Percentiles rank a stretch among this genome's conserved stretches.
phyloP scores from a whole-genome alignment of 2,329 filamentous ascomycete genomes.

The Dactylellina drechsleri region DNA sequence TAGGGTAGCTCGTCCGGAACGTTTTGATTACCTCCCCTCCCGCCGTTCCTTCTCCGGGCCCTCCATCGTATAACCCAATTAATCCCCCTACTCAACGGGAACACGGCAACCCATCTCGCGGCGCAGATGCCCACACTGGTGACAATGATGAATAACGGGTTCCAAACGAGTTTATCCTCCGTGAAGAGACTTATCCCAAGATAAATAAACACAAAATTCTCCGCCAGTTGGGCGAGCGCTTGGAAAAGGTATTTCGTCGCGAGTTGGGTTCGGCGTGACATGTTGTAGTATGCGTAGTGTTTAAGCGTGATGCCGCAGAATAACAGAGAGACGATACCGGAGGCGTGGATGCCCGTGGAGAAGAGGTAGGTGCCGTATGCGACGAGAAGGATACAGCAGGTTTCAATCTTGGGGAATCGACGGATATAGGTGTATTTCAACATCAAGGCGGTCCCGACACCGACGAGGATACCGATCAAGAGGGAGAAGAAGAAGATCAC shows the following conservation, averaged over 20 bases:
- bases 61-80: conserved; percentile 93
- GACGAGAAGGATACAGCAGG: conserved; percentile 90
- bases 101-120: conserved; percentile 92
- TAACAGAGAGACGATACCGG: conserved; percentile 92
- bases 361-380: conserved; percentile 98
- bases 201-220: conserved; percentile 99
- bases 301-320: conserved; percentile 99
- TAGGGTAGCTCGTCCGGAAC: conserved; percentile 84
- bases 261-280: conserved; percentile 95
- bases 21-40: conserved; percentile 66
- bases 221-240: conserved; percentile 90
- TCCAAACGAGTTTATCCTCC: conserved; percentile 85
- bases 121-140: conserved; percentile 91
- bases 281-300: conserved; percentile 99
- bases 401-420: conserved; percentile 94
- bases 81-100: conserved; percentile 86
- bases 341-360: conserved; percentile 94
- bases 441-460: conserved; percentile 84
- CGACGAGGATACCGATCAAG: conserved; percentile 86
- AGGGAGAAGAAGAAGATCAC: conserved; percentile 95
- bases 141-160: conserved; percentile 93
- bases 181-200: conserved; percentile 94
- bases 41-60: conserved; percentile 77
- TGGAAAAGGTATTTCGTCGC: conserved; percentile 98
- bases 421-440: conserved; percentile 95